A percentile compares a stretch with the other conserved stretches of the same genome.
These are phyloP conservation scores for Aspergillus fructus DNA, from an alignment of 2,329 filamentous ascomycete genomes.

Conservation along the genomic window DNA sequence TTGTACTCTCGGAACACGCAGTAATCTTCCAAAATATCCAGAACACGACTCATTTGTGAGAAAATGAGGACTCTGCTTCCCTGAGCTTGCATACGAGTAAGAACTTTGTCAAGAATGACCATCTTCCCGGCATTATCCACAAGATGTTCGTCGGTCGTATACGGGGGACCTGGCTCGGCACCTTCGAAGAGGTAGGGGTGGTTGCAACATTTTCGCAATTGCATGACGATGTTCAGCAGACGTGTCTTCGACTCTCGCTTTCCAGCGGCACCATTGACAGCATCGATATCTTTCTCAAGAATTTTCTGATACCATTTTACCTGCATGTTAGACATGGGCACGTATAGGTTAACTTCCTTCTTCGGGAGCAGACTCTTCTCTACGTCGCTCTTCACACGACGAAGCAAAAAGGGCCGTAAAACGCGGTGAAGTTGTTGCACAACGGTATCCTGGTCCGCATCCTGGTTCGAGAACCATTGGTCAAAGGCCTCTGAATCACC, in stretches of 20 bases:
- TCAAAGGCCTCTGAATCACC: constrained; percentile 96
- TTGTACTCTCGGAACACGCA: constrained; percentile 93
- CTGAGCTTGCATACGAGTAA: constrained; percentile 77
- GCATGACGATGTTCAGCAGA: constrained; percentile 98
- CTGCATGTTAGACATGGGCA: constrained; percentile 99
- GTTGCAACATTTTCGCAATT: constrained; percentile 97
- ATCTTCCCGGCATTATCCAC: constrained; percentile 95
- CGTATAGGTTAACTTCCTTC: constrained; percentile 94
- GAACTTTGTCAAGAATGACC: constrained; percentile 89
- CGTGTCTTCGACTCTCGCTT: constrained; percentile 98
- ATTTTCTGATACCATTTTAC: constrained; percentile 99
- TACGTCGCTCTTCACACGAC: constrained; percentile 94
- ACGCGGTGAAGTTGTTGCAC: constrained; percentile 95
- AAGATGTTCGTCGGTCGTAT: constrained; percentile 96
- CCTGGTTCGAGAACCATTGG: constrained; percentile 93
- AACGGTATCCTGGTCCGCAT: constrained; percentile 88
- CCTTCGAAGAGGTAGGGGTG: constrained; percentile 98
- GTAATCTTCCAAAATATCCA: constrained; percentile 97
- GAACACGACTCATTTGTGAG: constrained; percentile 96
- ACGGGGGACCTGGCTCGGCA: constrained; percentile 93
- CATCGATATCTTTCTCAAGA: constrained; percentile 97
- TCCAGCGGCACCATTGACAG: constrained; percentile 92
- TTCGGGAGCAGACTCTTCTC: constrained; percentile 97
- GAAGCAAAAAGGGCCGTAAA: constrained; percentile 86
- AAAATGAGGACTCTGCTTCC: constrained; percentile 97